Evolutionary conservation across 768 basidiomycete species (phyloP).

Genomic region (Lactifluus hygrophoroides): DNA sequence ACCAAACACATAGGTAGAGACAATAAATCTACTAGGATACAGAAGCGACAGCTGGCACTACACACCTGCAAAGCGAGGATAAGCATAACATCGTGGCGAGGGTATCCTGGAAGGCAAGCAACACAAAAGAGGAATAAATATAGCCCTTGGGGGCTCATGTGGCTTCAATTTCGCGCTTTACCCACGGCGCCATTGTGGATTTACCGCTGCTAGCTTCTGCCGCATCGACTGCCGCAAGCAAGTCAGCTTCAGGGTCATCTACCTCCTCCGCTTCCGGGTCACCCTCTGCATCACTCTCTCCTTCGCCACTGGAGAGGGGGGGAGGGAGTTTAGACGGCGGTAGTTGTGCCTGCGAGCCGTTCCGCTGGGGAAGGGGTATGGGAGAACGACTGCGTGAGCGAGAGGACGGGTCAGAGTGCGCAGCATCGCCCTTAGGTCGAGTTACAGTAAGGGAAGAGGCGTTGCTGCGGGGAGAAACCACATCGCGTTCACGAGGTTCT

Average conservation of each 20-base stretch:
- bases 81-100: neutral
- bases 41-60: neutral
- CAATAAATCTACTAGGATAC: slow-evolving; percentile 17
- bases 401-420: slow-evolving; percentile 19
- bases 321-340: slow-evolving; percentile 3
- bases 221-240: slow-evolving; percentile 34
- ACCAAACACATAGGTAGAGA: neutral
- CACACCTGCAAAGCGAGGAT: slow-evolving; percentile 1
- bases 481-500: slow-evolving; percentile 14
- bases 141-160: neutral
- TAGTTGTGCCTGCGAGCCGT: slow-evolving; percentile 11
- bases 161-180: slow-evolving; percentile 16
- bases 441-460: slow-evolving; percentile 6
- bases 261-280: slow-evolving; percentile 30
- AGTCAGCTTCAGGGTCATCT: slow-evolving; percentile 29
- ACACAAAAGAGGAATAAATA: neutral
- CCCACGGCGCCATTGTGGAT: slow-evolving; percentile 7
- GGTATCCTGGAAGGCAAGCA: neutral
- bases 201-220: slow-evolving; percentile 29
- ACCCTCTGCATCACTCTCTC: slow-evolving; percentile 30
- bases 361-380: slow-evolving; percentile 4
- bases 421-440: slow-evolving; percentile 23
- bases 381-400: slow-evolving; percentile 16
- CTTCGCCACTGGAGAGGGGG: slow-evolving; percentile 24
- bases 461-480: slow-evolving; percentile 34